A percentile compares a stretch with the other conserved stretches of the same genome.
These are phyloP conservation scores for Cladosporium sp. DNA, from an alignment of 2,329 filamentous ascomycete species.

Conservation along the genomic window DNA sequence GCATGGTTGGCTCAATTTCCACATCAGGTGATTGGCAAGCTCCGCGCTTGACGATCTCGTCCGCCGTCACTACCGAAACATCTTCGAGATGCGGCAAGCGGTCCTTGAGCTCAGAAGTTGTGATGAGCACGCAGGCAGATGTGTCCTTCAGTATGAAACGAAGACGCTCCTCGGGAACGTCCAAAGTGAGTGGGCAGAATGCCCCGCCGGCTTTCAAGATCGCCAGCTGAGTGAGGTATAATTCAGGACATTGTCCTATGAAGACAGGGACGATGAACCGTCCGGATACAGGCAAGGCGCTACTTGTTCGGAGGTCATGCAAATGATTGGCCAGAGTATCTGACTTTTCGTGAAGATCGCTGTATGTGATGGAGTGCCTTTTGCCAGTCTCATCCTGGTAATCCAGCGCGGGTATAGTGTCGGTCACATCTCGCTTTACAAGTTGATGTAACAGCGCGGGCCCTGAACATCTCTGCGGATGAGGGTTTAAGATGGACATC, in stretches of 20 bases:
- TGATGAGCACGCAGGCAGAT: constrained; percentile 61
- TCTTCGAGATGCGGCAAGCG: constrained; percentile 32
- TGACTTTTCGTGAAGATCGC: constrained; percentile 54
- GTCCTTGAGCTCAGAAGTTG: constrained; percentile 45
- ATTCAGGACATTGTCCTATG: constrained; percentile 65
- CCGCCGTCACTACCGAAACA: constrained; percentile 37
- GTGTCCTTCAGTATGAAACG: constrained; percentile 78
- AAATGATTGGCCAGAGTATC: constrained; percentile 44
- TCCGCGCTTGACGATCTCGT: constrained; percentile 21
- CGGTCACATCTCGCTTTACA: constrained; percentile 37
- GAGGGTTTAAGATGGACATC: constrained; percentile 54
- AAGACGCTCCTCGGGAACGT: constrained; percentile 69
- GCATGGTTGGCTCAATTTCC: constrained; percentile 10
- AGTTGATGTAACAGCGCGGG: constrained; percentile 57
- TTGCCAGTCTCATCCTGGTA: constrained; percentile 49
- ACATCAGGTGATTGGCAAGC: neutral
- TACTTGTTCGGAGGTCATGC: constrained; percentile 36
- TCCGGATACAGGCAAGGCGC: neutral
- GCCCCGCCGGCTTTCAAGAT: constrained; percentile 75
- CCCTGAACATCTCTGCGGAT: constrained; percentile 48
- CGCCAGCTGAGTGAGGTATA: constrained; percentile 73
- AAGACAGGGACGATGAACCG: constrained; percentile 64
- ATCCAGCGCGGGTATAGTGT: constrained; percentile 52
- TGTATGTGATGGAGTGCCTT: constrained; percentile 52
- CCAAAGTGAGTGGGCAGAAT: constrained; percentile 77